These are phyloP conservation scores for Agarophyton chilense DNA, from an alignment of 23 red algal genomes.

Conservation along the genomic window DNA sequence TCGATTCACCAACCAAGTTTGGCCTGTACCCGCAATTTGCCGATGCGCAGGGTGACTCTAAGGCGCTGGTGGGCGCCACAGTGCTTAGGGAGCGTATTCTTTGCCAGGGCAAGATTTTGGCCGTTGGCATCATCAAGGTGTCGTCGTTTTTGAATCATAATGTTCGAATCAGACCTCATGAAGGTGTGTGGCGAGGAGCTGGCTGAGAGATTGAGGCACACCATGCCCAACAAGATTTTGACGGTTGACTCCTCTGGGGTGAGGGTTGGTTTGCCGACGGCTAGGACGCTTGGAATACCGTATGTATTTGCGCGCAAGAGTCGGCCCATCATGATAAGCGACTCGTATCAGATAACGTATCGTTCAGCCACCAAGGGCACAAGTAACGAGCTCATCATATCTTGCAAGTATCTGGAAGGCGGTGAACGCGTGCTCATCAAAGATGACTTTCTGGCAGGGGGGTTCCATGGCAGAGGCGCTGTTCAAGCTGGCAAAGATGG, in stretches of 20 bases:
- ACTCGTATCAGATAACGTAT: conserved; percentile 90
- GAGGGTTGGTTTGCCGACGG: conserved; percentile 63
- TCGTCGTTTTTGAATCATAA: too few species aligned
- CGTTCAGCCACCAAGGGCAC: conserved; percentile 85
- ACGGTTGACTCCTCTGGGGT: conserved; percentile 79
- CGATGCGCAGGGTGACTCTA: conserved; percentile 9
- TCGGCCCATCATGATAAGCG: conserved; percentile 87
- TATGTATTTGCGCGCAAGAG: conserved; percentile 91
- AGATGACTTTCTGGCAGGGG: conserved; percentile 96
- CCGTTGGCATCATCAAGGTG: too few species aligned
- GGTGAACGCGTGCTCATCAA: too few species aligned
- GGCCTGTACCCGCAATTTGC: neutral
- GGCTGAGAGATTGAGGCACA: too few species aligned
- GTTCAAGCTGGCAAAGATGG: conserved; percentile 90
- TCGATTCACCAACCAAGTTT: neutral
- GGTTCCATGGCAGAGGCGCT: conserved; percentile 80
- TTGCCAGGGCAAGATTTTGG: too few species aligned
- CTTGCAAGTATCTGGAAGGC: conserved; percentile 72
- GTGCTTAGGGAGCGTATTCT: too few species aligned
- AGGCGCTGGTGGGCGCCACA: conserved; percentile 57
- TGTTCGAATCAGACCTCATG: too few species aligned
- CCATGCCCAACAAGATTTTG: too few species aligned
- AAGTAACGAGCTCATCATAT: conserved; percentile 77
- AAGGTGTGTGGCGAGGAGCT: too few species aligned
- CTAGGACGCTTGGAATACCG: conserved; percentile 62